phyloP scores from a whole-genome alignment of 2,329 filamentous ascomycete genomes.

The Penicillium sp. region DNA sequence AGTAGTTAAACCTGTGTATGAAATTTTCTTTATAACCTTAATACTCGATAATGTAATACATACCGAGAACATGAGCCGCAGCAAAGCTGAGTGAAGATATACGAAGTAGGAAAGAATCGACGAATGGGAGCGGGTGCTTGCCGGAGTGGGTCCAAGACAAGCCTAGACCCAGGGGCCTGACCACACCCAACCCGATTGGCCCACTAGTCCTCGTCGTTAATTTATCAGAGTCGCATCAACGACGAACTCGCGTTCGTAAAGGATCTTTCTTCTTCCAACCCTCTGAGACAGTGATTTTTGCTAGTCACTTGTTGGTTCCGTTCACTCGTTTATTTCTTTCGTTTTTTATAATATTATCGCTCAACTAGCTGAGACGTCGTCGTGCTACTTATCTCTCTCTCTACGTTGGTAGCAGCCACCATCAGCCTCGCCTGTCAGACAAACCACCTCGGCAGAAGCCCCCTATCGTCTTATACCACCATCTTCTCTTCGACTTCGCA shows the following conservation, averaged over 20 bases:
- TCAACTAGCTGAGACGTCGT: not conserved
- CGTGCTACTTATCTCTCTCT: not conserved
- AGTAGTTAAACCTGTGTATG: not conserved
- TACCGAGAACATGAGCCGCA: too few relatives aligned
- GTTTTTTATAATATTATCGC: not conserved
- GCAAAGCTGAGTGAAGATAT: too few relatives aligned
- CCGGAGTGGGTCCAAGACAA: not conserved
- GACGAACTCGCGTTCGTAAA: not conserved
- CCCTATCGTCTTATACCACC: not conserved
- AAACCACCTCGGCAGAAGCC: not conserved
- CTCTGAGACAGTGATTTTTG: not conserved
- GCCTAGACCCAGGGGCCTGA: not conserved
- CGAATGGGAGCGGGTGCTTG: not conserved
- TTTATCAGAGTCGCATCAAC: not conserved
- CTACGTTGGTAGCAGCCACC: not conserved
- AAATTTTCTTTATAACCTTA: not conserved
- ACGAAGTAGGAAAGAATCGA: too few relatives aligned
- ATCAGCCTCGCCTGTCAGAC: too few relatives aligned
- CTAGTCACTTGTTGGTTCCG: not conserved
- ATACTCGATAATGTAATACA: too few relatives aligned
- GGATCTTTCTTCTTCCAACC: not conserved
- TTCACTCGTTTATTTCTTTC: not conserved
- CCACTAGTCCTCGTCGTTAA: not conserved
- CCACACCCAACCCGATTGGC: not conserved
- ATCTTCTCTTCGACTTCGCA: not conserved